Evolutionary conservation across 441 rosid genomes (phyloP), one percentile per base, ranked within the genome.

Genomic region (Cnidoscolus chayamansa): DNA sequence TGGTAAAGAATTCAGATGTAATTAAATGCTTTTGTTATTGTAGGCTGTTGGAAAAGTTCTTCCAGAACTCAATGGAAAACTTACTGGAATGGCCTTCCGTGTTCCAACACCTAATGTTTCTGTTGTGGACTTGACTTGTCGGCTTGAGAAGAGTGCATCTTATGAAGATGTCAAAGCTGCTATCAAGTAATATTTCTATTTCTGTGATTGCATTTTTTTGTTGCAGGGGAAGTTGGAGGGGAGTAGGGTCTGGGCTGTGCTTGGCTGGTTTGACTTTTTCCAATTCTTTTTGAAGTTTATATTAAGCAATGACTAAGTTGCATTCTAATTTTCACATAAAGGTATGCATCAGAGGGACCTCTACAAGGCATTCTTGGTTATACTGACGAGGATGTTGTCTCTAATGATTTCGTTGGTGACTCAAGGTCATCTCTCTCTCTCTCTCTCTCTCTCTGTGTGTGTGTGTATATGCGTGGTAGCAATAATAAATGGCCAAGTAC

Each of bases 21-120:
- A 68, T 32, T 17, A 15, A 25, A 11, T 56, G 63, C 32, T 35
- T 80, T 67, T 16, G 56, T 31, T 65, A 13, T 63, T 73, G 64
- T 68, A 96, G 99, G 99, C 97, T 77, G 99, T 96, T 58, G 99
- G 99, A 69, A 96, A 96, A 79, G 98, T 96, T 82, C 97, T 96
- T 81, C 99, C 99, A 30, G 94, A 91, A 75, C 93, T 96, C 72
- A 91, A 93, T 25, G 99, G 99, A 67, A 96, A 89, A 78, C 98
- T 95, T 72, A 95, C 99, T 17, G 99, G 99, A 78, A 93, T 96
- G 97, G 99, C 98, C 16, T 96, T 96, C 93, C 95, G 99, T 74
- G 98, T 96, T 63, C 98, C 99, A 58, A 93, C 98, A 68, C 72
- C 98, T 7, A 96, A 96, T 77, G 98, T 96, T 56, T 96, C 99